These are phyloP conservation scores for Leishmania braziliensis DNA, from an alignment of 208 protist species.

Conservation along the genomic window DNA sequence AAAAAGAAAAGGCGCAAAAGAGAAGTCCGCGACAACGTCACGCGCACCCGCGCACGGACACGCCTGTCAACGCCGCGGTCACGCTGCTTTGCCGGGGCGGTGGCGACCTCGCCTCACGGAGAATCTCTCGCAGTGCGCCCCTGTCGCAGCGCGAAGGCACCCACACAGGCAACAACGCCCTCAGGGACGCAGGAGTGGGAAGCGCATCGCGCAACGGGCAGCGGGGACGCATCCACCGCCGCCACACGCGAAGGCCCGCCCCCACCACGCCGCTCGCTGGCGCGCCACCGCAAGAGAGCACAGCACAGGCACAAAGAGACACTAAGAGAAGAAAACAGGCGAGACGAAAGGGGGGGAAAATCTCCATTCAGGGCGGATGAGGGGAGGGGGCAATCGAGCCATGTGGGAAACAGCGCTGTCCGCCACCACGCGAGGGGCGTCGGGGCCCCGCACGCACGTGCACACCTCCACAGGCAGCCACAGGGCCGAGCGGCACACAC, in stretches of 20 bases:
- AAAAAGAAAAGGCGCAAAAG: neutral
- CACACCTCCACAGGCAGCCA: neutral
- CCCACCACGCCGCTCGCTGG: slow-evolving; percentile 3
- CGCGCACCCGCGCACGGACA: neutral
- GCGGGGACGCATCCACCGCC: slow-evolving; percentile 5
- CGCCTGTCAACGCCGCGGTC: neutral
- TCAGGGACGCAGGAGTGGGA: neutral
- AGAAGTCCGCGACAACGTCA: neutral
- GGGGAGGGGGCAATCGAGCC: neutral
- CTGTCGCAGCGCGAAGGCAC: neutral
- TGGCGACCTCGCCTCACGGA: neutral
- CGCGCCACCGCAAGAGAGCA: neutral
- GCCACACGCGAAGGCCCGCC: neutral
- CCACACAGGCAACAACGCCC: neutral
- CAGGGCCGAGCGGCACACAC: neutral
- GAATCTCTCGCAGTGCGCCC: slow-evolving; percentile 1
- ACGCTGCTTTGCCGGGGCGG: neutral
- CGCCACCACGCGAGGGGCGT: neutral
- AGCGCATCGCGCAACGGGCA: slow-evolving; percentile 4
- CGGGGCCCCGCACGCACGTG: neutral
- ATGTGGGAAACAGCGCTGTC: neutral
- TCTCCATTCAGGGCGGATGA: no score
- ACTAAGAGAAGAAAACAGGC: neutral
- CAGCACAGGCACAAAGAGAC: slow-evolving; percentile 5
- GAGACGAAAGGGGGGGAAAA: neutral